These are phyloP conservation scores for Deuterostichococcus epilithicus DNA, from an alignment of 139 green algal genomes.

Conservation along the genomic window DNA sequence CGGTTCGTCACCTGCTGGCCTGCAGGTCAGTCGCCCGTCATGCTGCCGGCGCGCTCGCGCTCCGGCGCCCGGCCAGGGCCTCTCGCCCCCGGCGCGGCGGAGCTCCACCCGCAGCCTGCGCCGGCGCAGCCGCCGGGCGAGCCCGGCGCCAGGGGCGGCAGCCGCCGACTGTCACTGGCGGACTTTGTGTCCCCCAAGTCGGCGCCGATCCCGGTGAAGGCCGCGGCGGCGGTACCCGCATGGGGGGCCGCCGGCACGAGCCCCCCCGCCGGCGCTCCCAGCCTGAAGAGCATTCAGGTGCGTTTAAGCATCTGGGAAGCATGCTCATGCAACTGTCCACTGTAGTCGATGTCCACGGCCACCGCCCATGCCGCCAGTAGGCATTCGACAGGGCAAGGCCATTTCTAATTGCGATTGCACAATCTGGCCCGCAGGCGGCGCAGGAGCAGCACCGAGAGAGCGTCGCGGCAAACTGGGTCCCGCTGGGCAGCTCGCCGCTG, in stretches of 20 bases:
- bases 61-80: too few relatives aligned
- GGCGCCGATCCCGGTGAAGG: slow-evolving; percentile 11
- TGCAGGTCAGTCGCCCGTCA: too few relatives aligned
- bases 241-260: not conserved
- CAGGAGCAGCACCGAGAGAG: slow-evolving; percentile 12
- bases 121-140: not conserved
- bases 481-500: not conserved
- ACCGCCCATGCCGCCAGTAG: too few relatives aligned
- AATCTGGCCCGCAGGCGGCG: slow-evolving; percentile 16
- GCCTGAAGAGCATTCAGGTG: slow-evolving; percentile 25
- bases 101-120: not conserved
- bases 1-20: too few relatives aligned
- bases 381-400: too few relatives aligned
- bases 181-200: slow-evolving; percentile 12
- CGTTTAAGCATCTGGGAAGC: too few relatives aligned
- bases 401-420: too few relatives aligned
- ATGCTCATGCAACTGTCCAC: too few relatives aligned
- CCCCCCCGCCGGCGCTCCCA: not conserved
- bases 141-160: not conserved
- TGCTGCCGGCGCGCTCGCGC: too few relatives aligned
- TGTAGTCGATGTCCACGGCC: too few relatives aligned
- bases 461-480: slow-evolving; percentile 18
- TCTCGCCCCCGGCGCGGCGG: too few relatives aligned
- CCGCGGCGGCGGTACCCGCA: not conserved
- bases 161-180: slow-evolving; percentile 4